Evolutionary conservation across 2,329 filamentous ascomycete genomes (phyloP).

Genomic region (Penicillium vulpinum): DNA sequence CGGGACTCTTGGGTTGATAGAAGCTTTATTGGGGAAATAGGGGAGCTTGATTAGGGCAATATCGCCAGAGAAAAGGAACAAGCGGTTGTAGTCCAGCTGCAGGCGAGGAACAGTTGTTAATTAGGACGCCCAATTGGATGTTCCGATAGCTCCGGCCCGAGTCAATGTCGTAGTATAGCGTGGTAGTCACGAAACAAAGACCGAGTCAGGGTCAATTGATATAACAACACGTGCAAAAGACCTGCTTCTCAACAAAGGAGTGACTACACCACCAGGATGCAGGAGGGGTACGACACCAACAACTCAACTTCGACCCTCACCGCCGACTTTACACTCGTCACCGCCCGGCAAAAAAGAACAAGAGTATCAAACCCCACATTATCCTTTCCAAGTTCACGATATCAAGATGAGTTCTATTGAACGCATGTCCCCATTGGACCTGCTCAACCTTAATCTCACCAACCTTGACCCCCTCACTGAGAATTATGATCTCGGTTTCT

Average conservation of each 20-base stretch:
- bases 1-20: not conserved
- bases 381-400: conserved; percentile 1
- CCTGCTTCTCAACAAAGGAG: conserved; percentile 7
- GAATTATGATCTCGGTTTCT: conserved; percentile 94
- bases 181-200: not conserved
- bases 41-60: not conserved
- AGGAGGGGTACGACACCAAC: conserved; percentile 6
- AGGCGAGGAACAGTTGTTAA: not conserved
- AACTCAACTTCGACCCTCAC: not conserved
- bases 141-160: not conserved
- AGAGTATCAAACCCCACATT: conserved; percentile 23
- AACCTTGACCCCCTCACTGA: conserved; percentile 97
- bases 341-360: conserved; percentile 22
- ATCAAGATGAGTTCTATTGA: conserved; percentile 76
- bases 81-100: conserved; percentile 5
- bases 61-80: not conserved
- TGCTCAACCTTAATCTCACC: conserved; percentile 87
- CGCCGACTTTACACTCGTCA: not conserved
- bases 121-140: not conserved
- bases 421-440: conserved; percentile 78
- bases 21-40: not conserved
- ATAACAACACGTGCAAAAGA: conserved; percentile 4
- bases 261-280: conserved; percentile 3
- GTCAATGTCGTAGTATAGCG: conserved; percentile 1
- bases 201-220: not conserved